phyloP scores from a whole-genome alignment of 164 flowering plant species.

The Vitis cinerea region DNA sequence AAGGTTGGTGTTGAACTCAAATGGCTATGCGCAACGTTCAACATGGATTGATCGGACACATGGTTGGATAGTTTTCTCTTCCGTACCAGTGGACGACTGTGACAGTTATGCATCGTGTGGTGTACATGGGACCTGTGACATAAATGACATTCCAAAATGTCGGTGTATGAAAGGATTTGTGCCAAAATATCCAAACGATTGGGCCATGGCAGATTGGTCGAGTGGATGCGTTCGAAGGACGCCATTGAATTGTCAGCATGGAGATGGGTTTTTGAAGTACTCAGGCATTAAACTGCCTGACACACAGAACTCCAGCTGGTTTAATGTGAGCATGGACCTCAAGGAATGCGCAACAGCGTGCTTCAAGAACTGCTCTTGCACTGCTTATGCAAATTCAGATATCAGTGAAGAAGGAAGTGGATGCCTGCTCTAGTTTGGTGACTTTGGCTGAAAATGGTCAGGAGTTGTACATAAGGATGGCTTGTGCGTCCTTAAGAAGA shows the following conservation, averaged over 20 bases:
- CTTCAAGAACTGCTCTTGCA: no score
- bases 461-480: constrained; percentile 28
- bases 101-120: constrained; percentile 16
- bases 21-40: constrained; percentile 3
- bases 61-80: constrained; percentile 8
- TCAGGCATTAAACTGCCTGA: constrained; percentile 25
- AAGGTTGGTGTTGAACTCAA: constrained; percentile 7
- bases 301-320: neutral
- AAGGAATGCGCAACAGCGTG: constrained; percentile 14
- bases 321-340: constrained; percentile 11
- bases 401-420: no score
- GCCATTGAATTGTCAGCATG: constrained; percentile 12
- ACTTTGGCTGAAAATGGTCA: constrained; percentile 16
- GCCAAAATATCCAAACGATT: constrained; percentile 18
- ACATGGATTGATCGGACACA: constrained; percentile 17
- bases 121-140: constrained; percentile 19
- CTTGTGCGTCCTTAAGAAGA: neutral
- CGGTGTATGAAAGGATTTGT: constrained; percentile 30
- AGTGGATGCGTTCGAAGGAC: constrained; percentile 28
- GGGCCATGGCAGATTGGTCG: constrained; percentile 18
- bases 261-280: constrained; percentile 19
- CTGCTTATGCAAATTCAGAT: no score
- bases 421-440: neutral
- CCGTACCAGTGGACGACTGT: constrained; percentile 14
- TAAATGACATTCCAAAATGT: constrained; percentile 14